Evolutionary conservation across 306 rosid species (phyloP), one percentile per base, ranked within the genome.

Genomic region (Trichosanthes truncata): DNA sequence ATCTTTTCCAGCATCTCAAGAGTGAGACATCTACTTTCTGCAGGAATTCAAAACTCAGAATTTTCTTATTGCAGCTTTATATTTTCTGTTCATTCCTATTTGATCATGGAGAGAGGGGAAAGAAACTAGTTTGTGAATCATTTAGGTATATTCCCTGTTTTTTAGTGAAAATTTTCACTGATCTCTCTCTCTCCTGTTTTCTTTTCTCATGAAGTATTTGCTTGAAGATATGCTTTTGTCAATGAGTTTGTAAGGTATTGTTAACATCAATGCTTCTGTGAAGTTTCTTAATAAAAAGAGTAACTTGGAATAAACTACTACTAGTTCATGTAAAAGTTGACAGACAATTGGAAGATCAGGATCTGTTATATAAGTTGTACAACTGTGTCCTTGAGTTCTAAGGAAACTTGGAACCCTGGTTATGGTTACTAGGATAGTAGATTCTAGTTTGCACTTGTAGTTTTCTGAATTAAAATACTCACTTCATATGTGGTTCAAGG

Each of bases 1-100:
- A 87, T 79, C 88, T 87, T 57, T 87, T 84, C 77, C 90, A 82
- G 83, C 88, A 84, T 80, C 86, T 87, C 48, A 87, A 84, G 80
- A 80, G 90, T 87, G 80, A 84, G 88, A 74, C 46, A 48, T 51
- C 62, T 51, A 49, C 33, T 74, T 20, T 52, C 63, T 74, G 36
- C 76, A 43, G 5, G 12, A 45, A 71, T 45, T 71, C 76, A 45
- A 43, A 25, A 71, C 76, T 69, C 53, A 69, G 56, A 71, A 71
- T 26, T 43, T 45, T 71, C 53, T 41, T 43, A 71, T 74, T 49
- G 23, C 60, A 74, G 40, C 33, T 49, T 14, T 49, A 74, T 49
- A 49, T 74, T 26, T 74, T 74, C 45, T 74, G 43, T 49, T 74
- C 43, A 3, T 73, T 74, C 56, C n/a, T 45, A 71, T 45, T 71